Evolutionary conservation across 345 rosid species (phyloP).

Genomic region (Raphanus raphanistrum): DNA sequence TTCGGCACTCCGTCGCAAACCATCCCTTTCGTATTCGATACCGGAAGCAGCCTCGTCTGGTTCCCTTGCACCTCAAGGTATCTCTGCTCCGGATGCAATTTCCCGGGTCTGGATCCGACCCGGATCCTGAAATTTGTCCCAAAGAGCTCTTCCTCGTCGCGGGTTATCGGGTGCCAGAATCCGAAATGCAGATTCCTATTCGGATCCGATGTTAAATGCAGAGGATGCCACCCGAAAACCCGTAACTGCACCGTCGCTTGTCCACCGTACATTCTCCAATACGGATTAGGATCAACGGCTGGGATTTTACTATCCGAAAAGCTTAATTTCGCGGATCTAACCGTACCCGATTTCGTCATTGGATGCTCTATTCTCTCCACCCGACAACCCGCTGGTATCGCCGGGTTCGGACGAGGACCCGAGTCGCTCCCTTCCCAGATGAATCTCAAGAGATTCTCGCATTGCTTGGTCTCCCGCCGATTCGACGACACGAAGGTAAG

Average conservation of each 20-base stretch:
- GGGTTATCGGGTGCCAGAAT: conserved; percentile 60
- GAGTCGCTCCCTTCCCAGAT: conserved; percentile 77
- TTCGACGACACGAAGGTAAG: conserved; percentile 61
- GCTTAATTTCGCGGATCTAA: conserved; percentile 48
- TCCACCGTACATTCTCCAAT: conserved; percentile 71
- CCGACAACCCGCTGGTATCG: conserved; percentile 87
- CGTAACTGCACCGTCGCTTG: conserved; percentile 63
- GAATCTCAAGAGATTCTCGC: conserved; percentile 68
- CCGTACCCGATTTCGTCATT: conserved; percentile 54
- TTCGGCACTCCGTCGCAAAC: conserved; percentile 85
- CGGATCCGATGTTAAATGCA: conserved; percentile 50
- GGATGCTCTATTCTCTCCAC: conserved; percentile 80
- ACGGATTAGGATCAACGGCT: conserved; percentile 72
- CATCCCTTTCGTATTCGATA: conserved; percentile 60
- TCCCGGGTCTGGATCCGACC: conserved; percentile 47
- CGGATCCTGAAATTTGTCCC: conserved; percentile 53
- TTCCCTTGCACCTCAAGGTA: conserved; percentile 83
- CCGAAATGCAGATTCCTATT: conserved; percentile 60
- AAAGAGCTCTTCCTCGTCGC: conserved; percentile 56
- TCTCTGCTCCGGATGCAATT: conserved; percentile 52
- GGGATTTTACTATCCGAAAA: conserved; percentile 67
- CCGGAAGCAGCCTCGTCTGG: conserved; percentile 91
- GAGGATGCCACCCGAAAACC: conserved; percentile 44
- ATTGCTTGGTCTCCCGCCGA: conserved; percentile 71
- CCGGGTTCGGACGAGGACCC: conserved; percentile 76